A percentile compares a stretch with the other conserved stretches of the same genome.
Evolutionary conservation across 2,329 filamentous ascomycete species (phyloP).

Genomic region (Sarocladium oryzae): DNA sequence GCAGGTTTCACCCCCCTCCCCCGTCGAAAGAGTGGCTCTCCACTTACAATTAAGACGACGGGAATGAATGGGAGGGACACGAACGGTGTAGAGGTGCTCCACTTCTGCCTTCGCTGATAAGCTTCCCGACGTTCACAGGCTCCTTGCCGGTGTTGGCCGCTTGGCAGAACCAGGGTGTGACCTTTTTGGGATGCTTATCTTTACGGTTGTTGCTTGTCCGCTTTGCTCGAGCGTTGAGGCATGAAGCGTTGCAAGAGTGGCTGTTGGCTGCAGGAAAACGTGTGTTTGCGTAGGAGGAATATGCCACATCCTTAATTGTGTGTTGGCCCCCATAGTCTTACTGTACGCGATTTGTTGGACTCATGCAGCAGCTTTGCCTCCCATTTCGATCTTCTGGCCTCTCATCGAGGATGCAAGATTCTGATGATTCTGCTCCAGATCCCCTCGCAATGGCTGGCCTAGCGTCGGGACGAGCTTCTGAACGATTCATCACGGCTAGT

Average conservation of each 20-base stretch:
- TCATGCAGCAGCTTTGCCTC: slow-evolving; percentile 3
- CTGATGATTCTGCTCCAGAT: too few species aligned
- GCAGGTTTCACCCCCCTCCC: neutral
- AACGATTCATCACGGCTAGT: too few species aligned
- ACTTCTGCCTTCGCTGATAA: slow-evolving; percentile 3
- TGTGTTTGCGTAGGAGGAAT: too few species aligned
- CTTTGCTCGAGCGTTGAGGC: neutral
- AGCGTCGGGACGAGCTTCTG: too few species aligned
- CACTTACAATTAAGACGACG: neutral
- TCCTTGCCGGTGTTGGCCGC: slow-evolving; percentile 1
- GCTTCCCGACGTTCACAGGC: slow-evolving; percentile 8
- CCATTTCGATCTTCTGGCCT: neutral
- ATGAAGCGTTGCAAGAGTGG: neutral
- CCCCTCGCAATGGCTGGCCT: too few species aligned
- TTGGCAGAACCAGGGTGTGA: slow-evolving; percentile 7
- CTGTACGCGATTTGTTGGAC: neutral
- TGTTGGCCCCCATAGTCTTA: neutral
- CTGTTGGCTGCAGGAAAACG: neutral
- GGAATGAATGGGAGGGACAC: neutral
- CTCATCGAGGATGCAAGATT: too few species aligned
- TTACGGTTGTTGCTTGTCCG: neutral
- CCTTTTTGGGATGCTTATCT: slow-evolving; percentile 8
- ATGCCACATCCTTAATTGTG: neutral
- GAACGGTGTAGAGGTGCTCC: neutral
- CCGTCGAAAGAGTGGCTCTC: neutral